These are phyloP conservation scores for Marvania coccoides DNA, from an alignment of 139 green algal genomes.

Conservation along the genomic window DNA sequence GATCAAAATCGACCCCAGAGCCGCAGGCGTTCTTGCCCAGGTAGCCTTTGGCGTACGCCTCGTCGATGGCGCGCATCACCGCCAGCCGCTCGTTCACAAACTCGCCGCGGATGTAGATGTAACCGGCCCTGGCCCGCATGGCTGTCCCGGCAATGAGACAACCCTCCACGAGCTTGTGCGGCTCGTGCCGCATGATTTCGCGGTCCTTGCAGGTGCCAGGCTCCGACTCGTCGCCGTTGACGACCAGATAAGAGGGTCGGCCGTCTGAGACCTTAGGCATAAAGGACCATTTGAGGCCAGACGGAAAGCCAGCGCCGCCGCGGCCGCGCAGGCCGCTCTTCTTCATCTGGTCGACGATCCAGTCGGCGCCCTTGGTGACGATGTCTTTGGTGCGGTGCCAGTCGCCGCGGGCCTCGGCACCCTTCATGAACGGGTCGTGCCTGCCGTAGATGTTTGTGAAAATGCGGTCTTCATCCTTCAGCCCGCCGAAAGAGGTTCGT, in stretches of 20 bases:
- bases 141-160: slow-evolving; percentile 18
- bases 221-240: slow-evolving; percentile 26
- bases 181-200: slow-evolving; percentile 24
- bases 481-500: neutral
- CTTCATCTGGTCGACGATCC: slow-evolving; percentile 24
- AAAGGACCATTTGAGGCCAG: slow-evolving; percentile 26
- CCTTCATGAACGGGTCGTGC: slow-evolving; percentile 32
- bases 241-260: slow-evolving; percentile 14
- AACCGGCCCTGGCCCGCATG: slow-evolving; percentile 10
- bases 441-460: slow-evolving; percentile 30
- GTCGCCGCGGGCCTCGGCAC: slow-evolving; percentile 54
- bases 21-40: slow-evolving; percentile 21
- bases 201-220: slow-evolving; percentile 26
- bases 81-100: neutral
- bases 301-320: slow-evolving; percentile 23
- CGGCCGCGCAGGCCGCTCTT: slow-evolving; percentile 16
- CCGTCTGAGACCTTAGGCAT: slow-evolving; percentile 21
- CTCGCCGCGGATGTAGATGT: slow-evolving; percentile 24
- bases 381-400: slow-evolving; percentile 49
- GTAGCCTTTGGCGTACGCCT: slow-evolving; percentile 16
- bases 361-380: slow-evolving; percentile 18
- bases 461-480: slow-evolving; percentile 13
- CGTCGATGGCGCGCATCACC: slow-evolving; percentile 17
- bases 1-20: slow-evolving; percentile 15
- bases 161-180: slow-evolving; percentile 17